phyloP scores from a whole-genome alignment of 129 eudicot species.

The Escallonia herrerae region DNA sequence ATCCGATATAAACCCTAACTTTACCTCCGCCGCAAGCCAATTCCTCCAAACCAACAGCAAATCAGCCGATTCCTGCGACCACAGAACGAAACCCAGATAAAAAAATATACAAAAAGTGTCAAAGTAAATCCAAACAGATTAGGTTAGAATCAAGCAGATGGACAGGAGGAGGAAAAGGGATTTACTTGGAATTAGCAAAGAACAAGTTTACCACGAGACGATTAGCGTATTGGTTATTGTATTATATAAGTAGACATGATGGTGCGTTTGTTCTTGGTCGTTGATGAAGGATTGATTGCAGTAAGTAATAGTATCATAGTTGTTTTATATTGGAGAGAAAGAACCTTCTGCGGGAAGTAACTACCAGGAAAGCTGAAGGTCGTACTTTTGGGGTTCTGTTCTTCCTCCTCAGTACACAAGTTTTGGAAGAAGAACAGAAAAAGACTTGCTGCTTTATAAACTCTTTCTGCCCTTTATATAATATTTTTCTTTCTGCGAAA shows the following conservation, averaged over 20 bases:
- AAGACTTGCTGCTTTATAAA: too few relatives aligned
- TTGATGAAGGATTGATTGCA: background rate
- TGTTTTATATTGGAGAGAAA: constrained; percentile 10
- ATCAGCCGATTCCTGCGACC: constrained; percentile 19
- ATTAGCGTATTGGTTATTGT: constrained; percentile 8
- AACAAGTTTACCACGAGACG: constrained; percentile 37
- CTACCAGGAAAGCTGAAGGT: background rate
- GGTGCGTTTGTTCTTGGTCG: constrained; percentile 5
- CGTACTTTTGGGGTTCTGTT: too few relatives aligned
- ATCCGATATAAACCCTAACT: constrained; percentile 3
- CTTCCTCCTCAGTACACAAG: too few relatives aligned
- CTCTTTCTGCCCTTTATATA: too few relatives aligned
- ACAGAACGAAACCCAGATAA: background rate
- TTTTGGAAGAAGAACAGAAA: too few relatives aligned
- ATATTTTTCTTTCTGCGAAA: too few relatives aligned
- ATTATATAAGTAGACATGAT: background rate
- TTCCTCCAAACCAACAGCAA: constrained; percentile 15
- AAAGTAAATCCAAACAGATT: constrained; percentile 17
- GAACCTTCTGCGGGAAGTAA: constrained; percentile 12
- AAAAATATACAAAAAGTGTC: constrained; percentile 4
- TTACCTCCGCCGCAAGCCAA: background rate
- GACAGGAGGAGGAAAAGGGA: constrained; percentile 7
- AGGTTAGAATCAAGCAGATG: constrained; percentile 26
- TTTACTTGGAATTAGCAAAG: constrained; percentile 26
- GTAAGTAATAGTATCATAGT: background rate